These are phyloP conservation scores for Casaregolazyma lundiana DNA, from an alignment of 1,139 yeast species.

Conservation along the genomic window DNA sequence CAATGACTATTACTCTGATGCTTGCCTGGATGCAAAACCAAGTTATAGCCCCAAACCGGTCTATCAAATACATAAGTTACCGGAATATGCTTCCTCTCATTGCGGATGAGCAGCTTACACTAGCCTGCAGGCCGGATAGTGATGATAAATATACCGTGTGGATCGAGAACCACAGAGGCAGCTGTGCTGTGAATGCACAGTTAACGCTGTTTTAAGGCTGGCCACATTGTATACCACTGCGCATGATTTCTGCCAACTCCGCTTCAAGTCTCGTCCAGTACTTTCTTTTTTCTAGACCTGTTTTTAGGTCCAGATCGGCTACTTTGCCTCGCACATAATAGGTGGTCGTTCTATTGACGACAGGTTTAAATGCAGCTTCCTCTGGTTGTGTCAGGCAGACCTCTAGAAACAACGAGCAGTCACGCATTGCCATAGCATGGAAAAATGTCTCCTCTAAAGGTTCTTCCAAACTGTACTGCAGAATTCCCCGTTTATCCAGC, in stretches of 20 bases:
- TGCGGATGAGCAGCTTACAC: slow-evolving; percentile 31
- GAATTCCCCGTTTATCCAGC: slow-evolving; percentile 27
- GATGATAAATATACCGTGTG: slow-evolving; percentile 27
- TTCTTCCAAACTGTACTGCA: slow-evolving; percentile 16
- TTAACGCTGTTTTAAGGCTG: slow-evolving; percentile 12
- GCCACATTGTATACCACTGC: slow-evolving; percentile 4
- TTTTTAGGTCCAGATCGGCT: slow-evolving; percentile 39
- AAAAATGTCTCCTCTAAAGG: slow-evolving; percentile 25
- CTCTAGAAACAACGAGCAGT: slow-evolving; percentile 33
- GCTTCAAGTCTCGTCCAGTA: slow-evolving; percentile 34
- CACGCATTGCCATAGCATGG: slow-evolving; percentile 38
- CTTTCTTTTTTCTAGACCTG: slow-evolving; percentile 22
- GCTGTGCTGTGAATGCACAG: slow-evolving; percentile 23
- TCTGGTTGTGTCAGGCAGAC: background rate
- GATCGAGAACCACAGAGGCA: slow-evolving; percentile 31
- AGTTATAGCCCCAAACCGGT: slow-evolving; percentile 16
- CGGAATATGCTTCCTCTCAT: slow-evolving; percentile 49
- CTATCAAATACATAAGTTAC: slow-evolving; percentile 40
- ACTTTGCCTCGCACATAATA: slow-evolving; percentile 21
- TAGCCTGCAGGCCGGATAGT: slow-evolving; percentile 23
- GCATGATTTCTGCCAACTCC: slow-evolving; percentile 17
- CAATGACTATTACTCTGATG: slow-evolving; percentile 59
- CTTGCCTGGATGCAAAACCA: slow-evolving; percentile 41
- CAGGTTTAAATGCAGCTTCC: slow-evolving; percentile 3
- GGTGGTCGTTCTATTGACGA: background rate